A percentile compares a stretch with the other conserved stretches of the same genome.
phyloP scores from a whole-genome alignment of 345 rosid genomes.

The Eutrema heterophyllum region DNA sequence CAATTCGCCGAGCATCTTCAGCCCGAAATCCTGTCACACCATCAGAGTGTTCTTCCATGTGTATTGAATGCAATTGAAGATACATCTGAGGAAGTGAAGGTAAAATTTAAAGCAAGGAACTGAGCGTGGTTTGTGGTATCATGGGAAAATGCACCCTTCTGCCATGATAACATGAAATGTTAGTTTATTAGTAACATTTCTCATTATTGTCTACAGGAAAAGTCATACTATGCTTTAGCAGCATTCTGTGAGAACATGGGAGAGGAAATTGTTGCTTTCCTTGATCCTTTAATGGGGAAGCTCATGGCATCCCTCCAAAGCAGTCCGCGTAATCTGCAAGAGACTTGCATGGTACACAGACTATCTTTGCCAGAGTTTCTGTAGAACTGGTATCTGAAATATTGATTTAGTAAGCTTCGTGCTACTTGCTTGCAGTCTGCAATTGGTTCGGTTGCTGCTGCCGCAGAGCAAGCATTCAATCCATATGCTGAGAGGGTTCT shows the following conservation, averaged over 20 bases:
- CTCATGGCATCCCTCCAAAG: slow-evolving; percentile 74
- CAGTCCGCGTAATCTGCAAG: slow-evolving; percentile 91
- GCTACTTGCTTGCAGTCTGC: slow-evolving; percentile 69
- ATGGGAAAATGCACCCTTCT: neutral
- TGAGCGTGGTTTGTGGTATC: neutral
- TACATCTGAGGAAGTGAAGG: slow-evolving; percentile 97
- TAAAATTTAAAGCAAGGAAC: slow-evolving; percentile 24
- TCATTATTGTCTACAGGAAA: slow-evolving; percentile 52
- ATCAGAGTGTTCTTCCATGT: slow-evolving; percentile 87
- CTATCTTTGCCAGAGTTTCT: slow-evolving; percentile 3
- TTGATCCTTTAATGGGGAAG: slow-evolving; percentile 90
- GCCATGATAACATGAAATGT: neutral
- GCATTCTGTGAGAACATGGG: slow-evolving; percentile 99
- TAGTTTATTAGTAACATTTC: neutral
- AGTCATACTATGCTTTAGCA: slow-evolving; percentile 97
- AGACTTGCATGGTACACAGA: slow-evolving; percentile 88
- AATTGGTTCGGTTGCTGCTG: slow-evolving; percentile 96
- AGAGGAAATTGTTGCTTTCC: slow-evolving; percentile 83
- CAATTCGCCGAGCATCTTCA: slow-evolving; percentile 98
- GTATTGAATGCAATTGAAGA: slow-evolving; percentile 90
- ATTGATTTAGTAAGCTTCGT: neutral
- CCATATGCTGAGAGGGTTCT: slow-evolving; percentile 94
- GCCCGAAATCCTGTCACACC: slow-evolving; percentile 85
- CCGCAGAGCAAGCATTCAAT: slow-evolving; percentile 94
- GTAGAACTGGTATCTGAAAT: neutral